Evolutionary conservation across 169 alveolate genomes (phyloP).

Genomic region (Eimeria acervulina): DNA sequence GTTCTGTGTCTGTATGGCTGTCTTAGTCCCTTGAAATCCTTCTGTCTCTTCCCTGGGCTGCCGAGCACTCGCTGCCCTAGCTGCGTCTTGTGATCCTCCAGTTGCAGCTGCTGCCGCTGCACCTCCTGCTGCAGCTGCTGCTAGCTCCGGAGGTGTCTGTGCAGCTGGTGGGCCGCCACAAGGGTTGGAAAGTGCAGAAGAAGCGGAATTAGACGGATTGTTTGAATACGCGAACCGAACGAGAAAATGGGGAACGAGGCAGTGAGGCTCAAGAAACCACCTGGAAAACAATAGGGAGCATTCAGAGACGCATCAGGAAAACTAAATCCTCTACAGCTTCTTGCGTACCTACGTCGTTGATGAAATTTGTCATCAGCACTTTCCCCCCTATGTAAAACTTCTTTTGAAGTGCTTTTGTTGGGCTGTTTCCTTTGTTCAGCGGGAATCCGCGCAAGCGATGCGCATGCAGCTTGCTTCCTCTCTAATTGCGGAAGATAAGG

Average conservation of each 20-base stretch:
- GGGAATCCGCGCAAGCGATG: not conserved
- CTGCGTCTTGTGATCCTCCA: not conserved
- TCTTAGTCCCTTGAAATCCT: not conserved
- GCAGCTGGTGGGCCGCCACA: not conserved
- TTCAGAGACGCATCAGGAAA: not conserved
- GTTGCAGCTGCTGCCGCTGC: not conserved
- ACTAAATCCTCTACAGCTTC: not conserved
- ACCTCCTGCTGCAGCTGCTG: not conserved
- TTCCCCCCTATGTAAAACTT: not conserved
- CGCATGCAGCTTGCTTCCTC: not conserved
- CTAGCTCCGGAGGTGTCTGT: not conserved
- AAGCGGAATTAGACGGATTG: not conserved
- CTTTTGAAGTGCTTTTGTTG: not conserved
- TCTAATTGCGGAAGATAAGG: not conserved
- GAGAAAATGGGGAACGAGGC: slow-evolving; percentile 68
- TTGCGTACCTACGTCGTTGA: not conserved
- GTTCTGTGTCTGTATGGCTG: not conserved
- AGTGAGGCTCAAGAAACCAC: slow-evolving; percentile 71
- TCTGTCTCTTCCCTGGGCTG: slow-evolving; percentile 20
- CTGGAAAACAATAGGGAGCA: not conserved
- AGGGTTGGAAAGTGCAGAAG: not conserved
- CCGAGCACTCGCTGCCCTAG: not conserved
- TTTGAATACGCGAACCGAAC: slow-evolving; percentile 62
- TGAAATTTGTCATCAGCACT: not conserved
- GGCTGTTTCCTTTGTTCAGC: not conserved